These are phyloP conservation scores for Candida sanyaensis DNA, from an alignment of 1,139 yeast genomes.

Conservation along the genomic window DNA sequence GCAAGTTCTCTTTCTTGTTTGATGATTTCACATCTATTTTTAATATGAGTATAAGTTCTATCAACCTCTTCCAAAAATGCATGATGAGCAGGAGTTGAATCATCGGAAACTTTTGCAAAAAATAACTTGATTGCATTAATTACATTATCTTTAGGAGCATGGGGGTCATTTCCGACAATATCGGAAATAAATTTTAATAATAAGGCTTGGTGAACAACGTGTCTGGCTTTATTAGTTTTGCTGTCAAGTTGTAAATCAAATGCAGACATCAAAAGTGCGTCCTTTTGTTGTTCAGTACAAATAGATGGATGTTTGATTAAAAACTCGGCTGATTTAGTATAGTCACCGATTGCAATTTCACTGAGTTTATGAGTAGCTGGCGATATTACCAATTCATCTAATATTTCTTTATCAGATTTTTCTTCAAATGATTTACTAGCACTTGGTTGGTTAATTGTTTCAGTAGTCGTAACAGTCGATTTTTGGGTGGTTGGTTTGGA, in stretches of 20 bases:
- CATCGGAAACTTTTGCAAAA: conserved; percentile 60
- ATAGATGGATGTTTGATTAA: conserved; percentile 65
- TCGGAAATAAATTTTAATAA: conserved; percentile 76
- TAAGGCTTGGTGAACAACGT: conserved; percentile 77
- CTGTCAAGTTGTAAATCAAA: conserved; percentile 79
- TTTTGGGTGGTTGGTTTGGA: conserved; percentile 9
- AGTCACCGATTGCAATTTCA: conserved; percentile 50
- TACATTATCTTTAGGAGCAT: conserved; percentile 31
- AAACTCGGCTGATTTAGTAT: conserved; percentile 50
- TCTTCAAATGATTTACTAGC: conserved; percentile 12
- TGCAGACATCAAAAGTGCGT: conserved; percentile 90
- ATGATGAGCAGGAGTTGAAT: conserved; percentile 56
- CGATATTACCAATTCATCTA: conserved; percentile 37
- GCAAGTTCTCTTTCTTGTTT: conserved; percentile 44
- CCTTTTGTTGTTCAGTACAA: conserved; percentile 83
- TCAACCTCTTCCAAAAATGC: conserved; percentile 77
- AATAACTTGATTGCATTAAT: conserved; percentile 67
- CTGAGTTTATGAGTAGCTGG: conserved; percentile 72
- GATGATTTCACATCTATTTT: conserved; percentile 70
- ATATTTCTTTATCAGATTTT: conserved; percentile 25
- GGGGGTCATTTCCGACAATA: conserved; percentile 42
- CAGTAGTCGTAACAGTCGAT: conserved; percentile 25
- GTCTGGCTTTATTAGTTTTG: conserved; percentile 52
- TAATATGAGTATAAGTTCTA: conserved; percentile 71
- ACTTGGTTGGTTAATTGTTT: conserved; percentile 29